These are phyloP conservation scores for Fraxinus floribunda DNA, from an alignment of 305 asterid species.

Conservation along the genomic window DNA sequence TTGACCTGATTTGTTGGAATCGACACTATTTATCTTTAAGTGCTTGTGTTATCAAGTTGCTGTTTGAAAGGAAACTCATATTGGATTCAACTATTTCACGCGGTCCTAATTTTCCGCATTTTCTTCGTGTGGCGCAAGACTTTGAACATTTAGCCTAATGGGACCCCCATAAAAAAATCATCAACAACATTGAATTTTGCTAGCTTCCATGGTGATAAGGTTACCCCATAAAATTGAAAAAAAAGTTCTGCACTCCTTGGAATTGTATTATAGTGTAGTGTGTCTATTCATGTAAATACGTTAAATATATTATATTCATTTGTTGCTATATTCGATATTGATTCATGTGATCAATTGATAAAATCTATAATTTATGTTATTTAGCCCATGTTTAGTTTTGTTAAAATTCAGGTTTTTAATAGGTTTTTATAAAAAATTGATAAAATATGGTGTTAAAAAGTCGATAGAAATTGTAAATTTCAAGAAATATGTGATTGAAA, in stretches of 20 bases:
- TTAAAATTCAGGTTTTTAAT: not conserved
- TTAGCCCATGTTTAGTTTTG: not conserved
- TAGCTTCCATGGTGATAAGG: not conserved
- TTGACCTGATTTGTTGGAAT: slow-evolving; percentile 15
- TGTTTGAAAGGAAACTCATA: slow-evolving; percentile 30
- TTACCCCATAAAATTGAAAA: not conserved
- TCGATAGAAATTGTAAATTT: not conserved
- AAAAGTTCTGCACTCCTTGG: not conserved
- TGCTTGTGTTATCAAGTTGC: slow-evolving; percentile 16
- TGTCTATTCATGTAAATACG: not conserved
- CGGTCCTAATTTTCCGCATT: slow-evolving; percentile 7
- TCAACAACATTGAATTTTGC: not conserved
- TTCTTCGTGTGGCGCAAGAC: not conserved
- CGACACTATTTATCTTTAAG: not conserved
- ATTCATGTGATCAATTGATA: not conserved
- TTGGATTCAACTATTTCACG: slow-evolving; percentile 17
- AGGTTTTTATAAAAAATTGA: not conserved
- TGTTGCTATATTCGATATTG: not conserved
- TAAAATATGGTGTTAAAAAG: not conserved
- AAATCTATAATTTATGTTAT: not conserved
- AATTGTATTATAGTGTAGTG: not conserved
- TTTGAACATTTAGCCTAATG: not conserved
- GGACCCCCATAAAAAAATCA: slow-evolving; percentile 8
- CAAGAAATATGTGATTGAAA: not conserved
- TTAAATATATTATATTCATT: not conserved